Evolutionary conservation across 768 basidiomycete species (phyloP).

Genomic region (Amanita jacksonii): DNA sequence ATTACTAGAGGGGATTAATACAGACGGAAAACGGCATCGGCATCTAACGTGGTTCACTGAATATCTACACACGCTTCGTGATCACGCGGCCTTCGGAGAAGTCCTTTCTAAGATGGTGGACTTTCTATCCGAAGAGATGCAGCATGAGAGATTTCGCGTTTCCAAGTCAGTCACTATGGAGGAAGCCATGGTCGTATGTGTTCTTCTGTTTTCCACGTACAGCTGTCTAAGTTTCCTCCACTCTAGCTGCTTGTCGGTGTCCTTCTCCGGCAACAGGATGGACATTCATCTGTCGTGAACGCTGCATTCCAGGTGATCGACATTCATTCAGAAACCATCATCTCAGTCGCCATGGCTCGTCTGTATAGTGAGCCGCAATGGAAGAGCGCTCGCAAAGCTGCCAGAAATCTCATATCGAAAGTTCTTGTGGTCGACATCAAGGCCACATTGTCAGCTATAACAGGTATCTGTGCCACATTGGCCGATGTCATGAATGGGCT

Average conservation of each 20-base stretch:
- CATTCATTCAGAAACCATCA: slow-evolving; percentile 28
- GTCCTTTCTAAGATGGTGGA: slow-evolving; percentile 64
- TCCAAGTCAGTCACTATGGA: slow-evolving; percentile 52
- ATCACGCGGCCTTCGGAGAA: slow-evolving; percentile 41
- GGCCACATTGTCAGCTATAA: slow-evolving; percentile 22
- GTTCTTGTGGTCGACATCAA: slow-evolving; percentile 24
- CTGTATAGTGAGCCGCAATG: slow-evolving; percentile 25
- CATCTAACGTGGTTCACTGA: slow-evolving; percentile 57
- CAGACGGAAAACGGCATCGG: slow-evolving; percentile 31
- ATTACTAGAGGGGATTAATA: slow-evolving; percentile 28
- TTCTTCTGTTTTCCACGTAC: neutral
- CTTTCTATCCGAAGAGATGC: slow-evolving; percentile 73
- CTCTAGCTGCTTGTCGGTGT: slow-evolving; percentile 24
- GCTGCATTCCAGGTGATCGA: slow-evolving; percentile 24
- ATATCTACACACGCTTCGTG: slow-evolving; percentile 48
- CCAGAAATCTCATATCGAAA: slow-evolving; percentile 26
- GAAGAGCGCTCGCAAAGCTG: slow-evolving; percentile 23
- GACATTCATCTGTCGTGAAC: slow-evolving; percentile 15
- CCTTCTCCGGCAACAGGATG: slow-evolving; percentile 15
- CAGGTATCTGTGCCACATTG: slow-evolving; percentile 21
- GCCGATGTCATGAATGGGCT: slow-evolving; percentile 14
- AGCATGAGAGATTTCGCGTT: slow-evolving; percentile 61
- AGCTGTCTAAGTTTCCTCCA: neutral
- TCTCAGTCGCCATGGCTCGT: slow-evolving; percentile 27
- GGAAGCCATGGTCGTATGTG: slow-evolving; percentile 53